Conservation (phyloP, 1,284 basidiomycete genomes). For the Singerocomus inundabilis region DNA sequence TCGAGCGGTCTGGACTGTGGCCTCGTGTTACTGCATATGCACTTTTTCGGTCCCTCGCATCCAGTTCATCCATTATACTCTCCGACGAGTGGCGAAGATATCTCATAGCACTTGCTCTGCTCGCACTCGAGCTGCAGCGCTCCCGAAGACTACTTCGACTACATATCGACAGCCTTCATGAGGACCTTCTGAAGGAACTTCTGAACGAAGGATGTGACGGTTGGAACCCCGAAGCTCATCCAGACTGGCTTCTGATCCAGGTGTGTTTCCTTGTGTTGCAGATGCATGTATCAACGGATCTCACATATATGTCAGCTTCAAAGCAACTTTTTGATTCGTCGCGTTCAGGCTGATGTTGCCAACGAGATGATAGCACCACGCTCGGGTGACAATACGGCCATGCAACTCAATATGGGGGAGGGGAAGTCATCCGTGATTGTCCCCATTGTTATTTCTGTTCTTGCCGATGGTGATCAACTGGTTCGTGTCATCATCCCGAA, state of each 20-base stretch:
- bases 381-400: constrained; percentile 12
- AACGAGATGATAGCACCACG: constrained; percentile 45
- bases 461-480: constrained; percentile 44
- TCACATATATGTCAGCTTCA: not conserved
- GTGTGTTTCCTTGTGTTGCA: not conserved
- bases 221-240: constrained; percentile 16
- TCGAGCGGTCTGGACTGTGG: too few relatives aligned
- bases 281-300: too few relatives aligned
- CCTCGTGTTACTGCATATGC: too few relatives aligned
- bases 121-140: constrained; percentile 34
- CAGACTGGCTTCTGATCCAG: constrained; percentile 24
- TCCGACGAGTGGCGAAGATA: constrained; percentile 25
- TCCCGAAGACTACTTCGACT: not conserved
- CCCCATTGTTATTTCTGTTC: constrained; percentile 41
- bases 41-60: constrained; percentile 1
- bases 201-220: constrained; percentile 20
- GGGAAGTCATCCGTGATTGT: constrained; percentile 45
- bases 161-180: not conserved
- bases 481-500: constrained; percentile 51
- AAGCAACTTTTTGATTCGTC: constrained; percentile 23
- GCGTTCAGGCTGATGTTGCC: constrained; percentile 40
- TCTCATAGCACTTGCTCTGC: constrained; percentile 28
- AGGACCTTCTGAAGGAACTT: not conserved
- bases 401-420: not conserved
- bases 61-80: constrained; percentile 1